Evolutionary conservation across 1,139 yeast species (phyloP), one percentile per base, ranked within the genome.

Genomic region (Blastobotrys persicus): DNA sequence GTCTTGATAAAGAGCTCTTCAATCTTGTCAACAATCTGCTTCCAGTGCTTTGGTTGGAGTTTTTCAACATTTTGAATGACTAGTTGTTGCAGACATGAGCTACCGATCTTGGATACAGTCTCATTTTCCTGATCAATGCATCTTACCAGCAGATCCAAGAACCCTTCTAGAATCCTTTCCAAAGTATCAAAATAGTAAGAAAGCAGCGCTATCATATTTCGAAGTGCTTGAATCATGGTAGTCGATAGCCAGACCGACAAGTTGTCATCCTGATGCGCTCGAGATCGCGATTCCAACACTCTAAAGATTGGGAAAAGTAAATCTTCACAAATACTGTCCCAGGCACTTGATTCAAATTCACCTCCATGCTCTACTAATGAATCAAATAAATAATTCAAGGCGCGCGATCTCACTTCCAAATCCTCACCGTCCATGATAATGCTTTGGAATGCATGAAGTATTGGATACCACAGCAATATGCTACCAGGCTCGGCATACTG

Each of bases 71-170:
- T 94, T 55, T 86, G 86, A 28, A 83, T 71, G 53, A 92, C 76
- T 55, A 92, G 74, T 54, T 84, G 87, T 55, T 85, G 84, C 53
- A 92, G 75, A 66, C 98, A 91, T 9, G 92, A 82, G 61, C 95
- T 80, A 17, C 98, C 98, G 58, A 91, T 89, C 60, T 95, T 78
- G 0, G 98, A 95, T 59, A 94, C 91, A 0, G 98, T 89, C 61
- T 92, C 98, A 65, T 92, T 92, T 60, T 91, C 97, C 68, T 92
- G 98, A 61, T 96, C 88, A 47, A 92, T 88, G 69, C 98, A 94
- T 6, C 92, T 83, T 2, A 83, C 83, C 49, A 94, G 70, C 50
- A 94, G 74, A 37, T 81, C 82, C 68, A 94, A 73, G 64, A 85
- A 88, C 1, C 88, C 94, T 53, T 80, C 85, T 49, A 92, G 74